Conservation (phyloP, 768 basidiomycete genomes). For the Russula foetens region DNA sequence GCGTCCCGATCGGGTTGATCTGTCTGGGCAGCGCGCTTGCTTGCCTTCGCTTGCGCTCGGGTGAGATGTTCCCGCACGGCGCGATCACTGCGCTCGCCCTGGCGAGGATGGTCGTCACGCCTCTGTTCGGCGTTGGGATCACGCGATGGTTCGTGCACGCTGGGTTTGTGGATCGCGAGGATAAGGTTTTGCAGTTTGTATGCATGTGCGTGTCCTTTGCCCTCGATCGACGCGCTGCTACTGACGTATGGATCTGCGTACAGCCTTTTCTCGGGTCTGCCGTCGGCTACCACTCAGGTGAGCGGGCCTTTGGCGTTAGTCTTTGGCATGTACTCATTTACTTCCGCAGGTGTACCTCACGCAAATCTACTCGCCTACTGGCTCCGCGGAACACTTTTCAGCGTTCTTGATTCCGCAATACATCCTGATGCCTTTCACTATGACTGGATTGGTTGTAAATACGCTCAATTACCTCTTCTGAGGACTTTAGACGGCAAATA, state of each 20-base stretch:
- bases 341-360: conserved; percentile 46
- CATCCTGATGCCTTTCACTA: conserved; percentile 16
- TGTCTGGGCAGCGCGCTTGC: conserved; percentile 59
- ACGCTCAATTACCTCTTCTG: conserved; percentile 17
- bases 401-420: conserved; percentile 52
- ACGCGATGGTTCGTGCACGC: conserved; percentile 37
- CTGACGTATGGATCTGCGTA: conserved; percentile 52
- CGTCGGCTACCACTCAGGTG: conserved; percentile 16
- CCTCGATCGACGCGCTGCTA: conserved; percentile 17
- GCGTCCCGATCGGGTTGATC: conserved; percentile 55
- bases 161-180: conserved; percentile 40
- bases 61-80: conserved; percentile 39
- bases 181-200: conserved; percentile 56
- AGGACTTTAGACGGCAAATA: not conserved
- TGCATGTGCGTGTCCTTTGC: conserved; percentile 46
- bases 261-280: conserved; percentile 19
- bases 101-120: conserved; percentile 47
- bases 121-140: conserved; percentile 53
- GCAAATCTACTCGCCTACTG: conserved; percentile 59
- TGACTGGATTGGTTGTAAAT: conserved; percentile 16
- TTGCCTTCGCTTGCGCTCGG: conserved; percentile 42
- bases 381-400: conserved; percentile 51
- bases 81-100: conserved; percentile 47
- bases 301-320: not conserved
- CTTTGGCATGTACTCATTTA: not conserved